These are phyloP conservation scores for Bassia scoparia DNA, from an alignment of 148 eudicot species.

Conservation along the genomic window DNA sequence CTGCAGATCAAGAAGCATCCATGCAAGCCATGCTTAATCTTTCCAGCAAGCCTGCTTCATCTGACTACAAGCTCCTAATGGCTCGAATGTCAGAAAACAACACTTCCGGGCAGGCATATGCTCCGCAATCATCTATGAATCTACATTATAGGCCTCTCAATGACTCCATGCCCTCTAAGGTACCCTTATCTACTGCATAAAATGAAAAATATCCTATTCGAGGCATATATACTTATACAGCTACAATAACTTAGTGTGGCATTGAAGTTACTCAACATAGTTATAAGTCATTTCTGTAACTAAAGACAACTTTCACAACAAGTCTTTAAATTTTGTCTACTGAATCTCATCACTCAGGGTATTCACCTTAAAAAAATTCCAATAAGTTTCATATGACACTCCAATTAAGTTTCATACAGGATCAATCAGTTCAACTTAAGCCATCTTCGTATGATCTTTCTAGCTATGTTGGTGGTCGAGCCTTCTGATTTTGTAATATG, in stretches of 20 bases:
- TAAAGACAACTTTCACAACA: too few species aligned
- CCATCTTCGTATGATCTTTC: neutral
- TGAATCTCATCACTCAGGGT: too few species aligned
- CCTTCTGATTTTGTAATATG: neutral
- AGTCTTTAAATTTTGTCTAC: too few species aligned
- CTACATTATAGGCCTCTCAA: constrained; percentile 40
- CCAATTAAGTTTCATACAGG: too few species aligned
- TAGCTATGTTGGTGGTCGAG: neutral
- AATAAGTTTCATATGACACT: too few species aligned
- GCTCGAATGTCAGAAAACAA: constrained; percentile 27
- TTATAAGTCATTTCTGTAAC: too few species aligned
- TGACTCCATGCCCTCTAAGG: constrained; percentile 52
- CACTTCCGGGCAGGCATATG: constrained; percentile 35
- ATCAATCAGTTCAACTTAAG: neutral
- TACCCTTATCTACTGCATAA: constrained; percentile 1
- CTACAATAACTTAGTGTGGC: too few species aligned
- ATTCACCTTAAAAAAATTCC: too few species aligned
- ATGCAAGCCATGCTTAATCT: constrained; percentile 37
- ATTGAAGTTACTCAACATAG: too few species aligned
- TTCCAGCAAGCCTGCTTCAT: constrained; percentile 30
- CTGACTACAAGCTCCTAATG: constrained; percentile 32
- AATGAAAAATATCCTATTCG: too few species aligned
- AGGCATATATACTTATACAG: too few species aligned
- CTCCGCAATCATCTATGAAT: constrained; percentile 33
- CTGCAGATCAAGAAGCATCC: constrained; percentile 36